Evolutionary conservation across 1,139 yeast species (phyloP).

Genomic region (Candida smagusa): DNA sequence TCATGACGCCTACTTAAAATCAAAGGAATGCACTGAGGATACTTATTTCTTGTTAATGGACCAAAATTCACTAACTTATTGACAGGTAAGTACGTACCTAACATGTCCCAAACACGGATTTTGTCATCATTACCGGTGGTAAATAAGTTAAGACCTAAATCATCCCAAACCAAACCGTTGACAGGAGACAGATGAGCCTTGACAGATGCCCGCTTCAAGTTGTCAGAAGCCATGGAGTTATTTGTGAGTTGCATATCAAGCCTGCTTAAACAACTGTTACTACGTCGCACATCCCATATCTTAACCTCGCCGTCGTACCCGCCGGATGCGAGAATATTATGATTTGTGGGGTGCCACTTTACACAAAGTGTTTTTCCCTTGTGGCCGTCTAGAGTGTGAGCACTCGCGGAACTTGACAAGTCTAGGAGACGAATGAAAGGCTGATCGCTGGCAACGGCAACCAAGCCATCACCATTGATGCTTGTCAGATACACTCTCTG

Average conservation of each 20-base stretch:
- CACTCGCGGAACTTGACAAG: conserved; percentile 63
- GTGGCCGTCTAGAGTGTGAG: conserved; percentile 69
- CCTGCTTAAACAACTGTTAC: conserved; percentile 60
- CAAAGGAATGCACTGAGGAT: conserved; percentile 47
- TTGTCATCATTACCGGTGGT: conserved; percentile 78
- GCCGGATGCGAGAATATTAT: conserved; percentile 65
- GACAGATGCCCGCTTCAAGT: conserved; percentile 32
- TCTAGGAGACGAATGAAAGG: conserved; percentile 71
- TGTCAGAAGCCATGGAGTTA: conserved; percentile 16
- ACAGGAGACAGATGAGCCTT: conserved; percentile 75
- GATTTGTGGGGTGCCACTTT: conserved; percentile 73
- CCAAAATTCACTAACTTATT: conserved; percentile 75
- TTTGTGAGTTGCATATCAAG: conserved; percentile 50
- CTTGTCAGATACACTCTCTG: conserved; percentile 56
- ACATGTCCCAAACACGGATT: conserved; percentile 70
- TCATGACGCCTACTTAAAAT: conserved; percentile 44
- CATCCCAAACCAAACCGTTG: conserved; percentile 72
- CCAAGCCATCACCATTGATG: conserved; percentile 44
- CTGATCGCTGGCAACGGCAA: conserved; percentile 71
- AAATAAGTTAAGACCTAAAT: conserved; percentile 54
- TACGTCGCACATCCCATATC: conserved; percentile 74
- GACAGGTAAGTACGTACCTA: conserved; percentile 43
- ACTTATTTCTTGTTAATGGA: conserved; percentile 67
- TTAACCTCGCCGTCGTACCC: conserved; percentile 70
- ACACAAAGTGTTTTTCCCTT: conserved; percentile 61